A percentile compares a stretch with the other conserved stretches of the same genome.
These are phyloP conservation scores for Podila clonocystis DNA, from an alignment of 192 early-diverging fungal genomes.

Conservation along the genomic window DNA sequence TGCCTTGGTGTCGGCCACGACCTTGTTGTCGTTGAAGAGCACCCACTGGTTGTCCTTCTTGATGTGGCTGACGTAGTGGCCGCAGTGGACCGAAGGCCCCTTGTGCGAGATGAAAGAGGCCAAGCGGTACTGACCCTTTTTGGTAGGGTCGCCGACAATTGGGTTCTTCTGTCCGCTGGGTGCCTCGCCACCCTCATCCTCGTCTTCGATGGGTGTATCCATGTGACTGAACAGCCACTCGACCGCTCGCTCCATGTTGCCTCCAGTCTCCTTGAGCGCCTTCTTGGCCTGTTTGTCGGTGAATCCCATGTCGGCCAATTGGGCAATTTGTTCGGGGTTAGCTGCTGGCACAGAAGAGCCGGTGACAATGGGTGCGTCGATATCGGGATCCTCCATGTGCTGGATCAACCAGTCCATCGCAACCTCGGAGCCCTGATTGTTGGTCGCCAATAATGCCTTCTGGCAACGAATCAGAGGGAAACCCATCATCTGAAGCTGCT, in stretches of 20 bases:
- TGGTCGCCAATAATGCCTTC: constrained; percentile 85
- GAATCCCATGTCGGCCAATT: constrained; percentile 95
- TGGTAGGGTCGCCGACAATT: constrained; percentile 42
- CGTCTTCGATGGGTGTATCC: constrained; percentile 69
- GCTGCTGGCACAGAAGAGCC: constrained; percentile 9
- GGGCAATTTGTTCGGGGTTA: constrained; percentile 58
- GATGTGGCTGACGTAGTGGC: constrained; percentile 95
- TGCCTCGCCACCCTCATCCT: constrained; percentile 13
- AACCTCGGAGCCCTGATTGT: constrained; percentile 80
- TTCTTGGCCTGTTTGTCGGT: constrained; percentile 76
- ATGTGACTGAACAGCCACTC: constrained; percentile 95
- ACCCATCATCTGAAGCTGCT: constrained; percentile 92
- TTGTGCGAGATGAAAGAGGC: constrained; percentile 93
- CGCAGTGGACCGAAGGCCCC: constrained; percentile 94
- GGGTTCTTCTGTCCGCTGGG: constrained; percentile 22
- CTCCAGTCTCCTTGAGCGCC: constrained; percentile 85
- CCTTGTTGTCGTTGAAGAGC: constrained; percentile 97
- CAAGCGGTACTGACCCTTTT: constrained; percentile 71
- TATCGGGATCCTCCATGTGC: constrained; percentile 96
- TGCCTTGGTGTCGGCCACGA: constrained; percentile 74
- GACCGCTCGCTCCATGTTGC: constrained; percentile 89
- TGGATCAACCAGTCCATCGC: constrained; percentile 98
- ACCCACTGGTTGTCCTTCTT: constrained; percentile 81
- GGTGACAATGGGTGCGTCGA: constrained; percentile 74
- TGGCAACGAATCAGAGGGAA: constrained; percentile 87